A percentile compares a stretch with the other conserved stretches of the same genome.
phyloP scores from a whole-genome alignment of 2,329 filamentous ascomycete species.

The Neonectria neomacrospora region DNA sequence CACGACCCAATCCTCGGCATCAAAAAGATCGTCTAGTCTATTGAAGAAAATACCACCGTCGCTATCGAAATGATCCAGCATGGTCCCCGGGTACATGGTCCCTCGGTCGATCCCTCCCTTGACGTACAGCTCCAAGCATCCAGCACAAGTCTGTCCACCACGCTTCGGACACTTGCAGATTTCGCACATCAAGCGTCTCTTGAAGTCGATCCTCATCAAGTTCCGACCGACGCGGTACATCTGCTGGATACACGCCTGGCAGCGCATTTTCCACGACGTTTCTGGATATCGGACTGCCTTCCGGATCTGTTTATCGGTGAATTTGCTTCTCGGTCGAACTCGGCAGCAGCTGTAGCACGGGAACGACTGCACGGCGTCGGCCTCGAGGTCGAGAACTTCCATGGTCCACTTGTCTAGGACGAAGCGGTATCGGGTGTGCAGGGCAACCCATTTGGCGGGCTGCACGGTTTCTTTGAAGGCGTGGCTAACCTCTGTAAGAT shows the following conservation, averaged over 20 bases:
- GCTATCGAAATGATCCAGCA: not conserved
- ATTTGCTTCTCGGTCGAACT: constrained; percentile 15
- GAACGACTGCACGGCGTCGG: not conserved
- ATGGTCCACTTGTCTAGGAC: constrained; percentile 28
- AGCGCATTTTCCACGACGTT: constrained; percentile 33
- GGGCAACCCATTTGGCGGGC: constrained; percentile 25
- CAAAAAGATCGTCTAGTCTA: constrained; percentile 21
- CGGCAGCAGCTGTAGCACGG: constrained; percentile 37
- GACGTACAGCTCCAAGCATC: constrained; percentile 34
- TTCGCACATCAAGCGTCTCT: constrained; percentile 26
- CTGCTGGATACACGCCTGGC: constrained; percentile 20
- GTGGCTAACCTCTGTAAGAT: constrained; percentile 16
- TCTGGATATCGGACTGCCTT: not conserved
- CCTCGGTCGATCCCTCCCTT: constrained; percentile 21
- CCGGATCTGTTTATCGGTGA: constrained; percentile 8
- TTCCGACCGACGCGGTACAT: constrained; percentile 17
- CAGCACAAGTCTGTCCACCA: constrained; percentile 21
- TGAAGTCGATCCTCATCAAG: constrained; percentile 19
- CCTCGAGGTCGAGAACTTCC: not conserved
- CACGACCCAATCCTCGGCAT: not conserved
- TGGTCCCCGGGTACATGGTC: constrained; percentile 1
- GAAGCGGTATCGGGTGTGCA: constrained; percentile 27
- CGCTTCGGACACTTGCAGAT: constrained; percentile 32
- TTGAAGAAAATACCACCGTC: constrained; percentile 15
- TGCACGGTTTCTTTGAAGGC: constrained; percentile 20